These are phyloP conservation scores for Trametes hirsuta DNA, from an alignment of 1,284 basidiomycete genomes.

Conservation along the genomic window DNA sequence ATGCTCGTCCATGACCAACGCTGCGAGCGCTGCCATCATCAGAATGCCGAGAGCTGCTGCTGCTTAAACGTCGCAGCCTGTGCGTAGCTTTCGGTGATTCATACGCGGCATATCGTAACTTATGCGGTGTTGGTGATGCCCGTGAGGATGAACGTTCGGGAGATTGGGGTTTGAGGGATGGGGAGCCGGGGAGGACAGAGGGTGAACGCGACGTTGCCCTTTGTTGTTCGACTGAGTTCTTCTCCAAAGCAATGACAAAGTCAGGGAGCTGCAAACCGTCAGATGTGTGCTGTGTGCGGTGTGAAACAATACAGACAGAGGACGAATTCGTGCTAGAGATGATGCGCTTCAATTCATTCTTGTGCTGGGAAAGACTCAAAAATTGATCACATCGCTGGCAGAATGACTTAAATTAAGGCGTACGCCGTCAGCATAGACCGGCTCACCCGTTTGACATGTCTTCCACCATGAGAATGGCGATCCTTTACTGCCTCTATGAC, in stretches of 20 bases:
- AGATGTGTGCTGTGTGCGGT: not conserved
- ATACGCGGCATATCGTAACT: constrained; percentile 73
- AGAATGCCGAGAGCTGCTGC: constrained; percentile 32
- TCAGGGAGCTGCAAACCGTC: constrained; percentile 60
- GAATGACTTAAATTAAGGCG: not conserved
- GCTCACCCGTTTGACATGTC: constrained; percentile 58
- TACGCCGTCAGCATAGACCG: too few species aligned
- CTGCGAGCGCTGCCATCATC: constrained; percentile 33
- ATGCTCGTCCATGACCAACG: constrained; percentile 24
- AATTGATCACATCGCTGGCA: constrained; percentile 71
- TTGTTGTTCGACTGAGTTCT: constrained; percentile 24
- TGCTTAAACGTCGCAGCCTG: constrained; percentile 43
- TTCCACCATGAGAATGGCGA: constrained; percentile 46
- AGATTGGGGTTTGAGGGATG: constrained; percentile 25
- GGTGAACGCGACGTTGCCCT: constrained; percentile 21
- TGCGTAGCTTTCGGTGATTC: constrained; percentile 56
- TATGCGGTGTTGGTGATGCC: constrained; percentile 40
- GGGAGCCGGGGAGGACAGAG: constrained; percentile 24
- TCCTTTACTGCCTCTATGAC: constrained; percentile 46
- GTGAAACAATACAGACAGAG: constrained; percentile 44
- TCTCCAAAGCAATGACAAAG: constrained; percentile 58
- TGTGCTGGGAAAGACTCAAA: constrained; percentile 48
- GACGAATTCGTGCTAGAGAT: constrained; percentile 49
- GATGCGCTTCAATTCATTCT: constrained; percentile 46
- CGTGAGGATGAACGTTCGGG: constrained; percentile 39